A percentile compares a stretch with the other conserved stretches of the same genome.
Evolutionary conservation across 345 rosid genomes (phyloP).

Genomic region (Hirschfeldia incana): DNA sequence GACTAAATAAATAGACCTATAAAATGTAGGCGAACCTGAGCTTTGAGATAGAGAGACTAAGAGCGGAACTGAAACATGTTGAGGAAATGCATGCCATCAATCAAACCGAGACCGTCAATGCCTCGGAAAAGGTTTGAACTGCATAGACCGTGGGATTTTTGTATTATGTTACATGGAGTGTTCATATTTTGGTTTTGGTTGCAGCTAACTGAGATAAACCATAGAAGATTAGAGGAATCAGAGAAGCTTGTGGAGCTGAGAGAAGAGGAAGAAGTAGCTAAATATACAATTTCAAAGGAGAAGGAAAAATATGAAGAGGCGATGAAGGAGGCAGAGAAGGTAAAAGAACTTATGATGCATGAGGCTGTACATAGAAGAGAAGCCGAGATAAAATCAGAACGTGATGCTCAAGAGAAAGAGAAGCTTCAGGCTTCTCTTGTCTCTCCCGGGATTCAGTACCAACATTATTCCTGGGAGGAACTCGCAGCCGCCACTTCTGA

Average conservation of each 20-base stretch:
- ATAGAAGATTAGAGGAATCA: slow-evolving; percentile 52
- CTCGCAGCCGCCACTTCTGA: slow-evolving; percentile 31
- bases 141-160: background rate
- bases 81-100: slow-evolving; percentile 70
- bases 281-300: slow-evolving; percentile 57
- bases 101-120: slow-evolving; percentile 71
- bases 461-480: slow-evolving; percentile 40
- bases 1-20: background rate
- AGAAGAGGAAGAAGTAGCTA: slow-evolving; percentile 51
- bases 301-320: slow-evolving; percentile 57
- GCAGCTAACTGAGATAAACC: slow-evolving; percentile 55
- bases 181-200: slow-evolving; percentile 5
- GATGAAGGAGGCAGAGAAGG: slow-evolving; percentile 51
- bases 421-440: slow-evolving; percentile 50
- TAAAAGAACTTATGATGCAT: slow-evolving; percentile 46
- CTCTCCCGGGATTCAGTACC: slow-evolving; percentile 32
- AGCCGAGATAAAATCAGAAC: background rate
- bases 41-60: slow-evolving; percentile 87
- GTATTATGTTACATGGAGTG: background rate
- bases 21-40: slow-evolving; percentile 53
- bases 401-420: slow-evolving; percentile 56
- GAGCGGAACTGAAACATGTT: slow-evolving; percentile 43
- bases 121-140: slow-evolving; percentile 65
- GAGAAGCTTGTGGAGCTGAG: slow-evolving; percentile 56
- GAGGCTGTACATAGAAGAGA: slow-evolving; percentile 49